These are phyloP conservation scores for Crithidia bombi DNA, from an alignment of 208 protist genomes.

Conservation along the genomic window DNA sequence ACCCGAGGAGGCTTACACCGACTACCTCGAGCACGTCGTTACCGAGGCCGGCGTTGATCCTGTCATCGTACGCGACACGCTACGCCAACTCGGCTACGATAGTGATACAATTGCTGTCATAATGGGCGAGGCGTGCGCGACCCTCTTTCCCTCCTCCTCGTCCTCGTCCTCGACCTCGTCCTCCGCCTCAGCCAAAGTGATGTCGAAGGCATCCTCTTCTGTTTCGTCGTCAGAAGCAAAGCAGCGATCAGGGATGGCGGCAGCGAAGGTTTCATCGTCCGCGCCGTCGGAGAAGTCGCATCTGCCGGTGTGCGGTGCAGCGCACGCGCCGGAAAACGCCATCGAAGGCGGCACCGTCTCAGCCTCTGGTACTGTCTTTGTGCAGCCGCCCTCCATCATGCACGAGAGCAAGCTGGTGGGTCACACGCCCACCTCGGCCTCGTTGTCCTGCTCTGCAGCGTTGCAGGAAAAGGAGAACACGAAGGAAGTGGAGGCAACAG, in stretches of 20 bases:
- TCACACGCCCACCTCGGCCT: not conserved
- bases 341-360: not conserved
- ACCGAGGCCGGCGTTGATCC: slow-evolving; percentile 41
- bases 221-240: not conserved
- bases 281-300: not conserved
- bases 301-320: not conserved
- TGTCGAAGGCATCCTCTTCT: not conserved
- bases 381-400: slow-evolving; percentile 7
- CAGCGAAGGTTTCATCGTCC: not conserved
- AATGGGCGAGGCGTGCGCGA: slow-evolving; percentile 43
- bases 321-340: not conserved
- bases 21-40: slow-evolving; percentile 47
- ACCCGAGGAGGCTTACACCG: slow-evolving; percentile 54
- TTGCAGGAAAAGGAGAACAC: too few relatives aligned
- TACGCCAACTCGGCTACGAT: slow-evolving; percentile 54
- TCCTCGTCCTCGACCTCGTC: not conserved
- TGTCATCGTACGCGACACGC: slow-evolving; percentile 53
- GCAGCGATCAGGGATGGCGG: not conserved
- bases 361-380: not conserved
- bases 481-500: not conserved
- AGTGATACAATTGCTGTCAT: slow-evolving; percentile 42
- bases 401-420: slow-evolving; percentile 2
- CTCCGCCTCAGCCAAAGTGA: not conserved
- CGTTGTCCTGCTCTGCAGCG: not conserved
- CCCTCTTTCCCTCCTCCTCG: slow-evolving; percentile 12